Conservation (phyloP, 306 rosid species). For the Vigna angularis region DNA sequence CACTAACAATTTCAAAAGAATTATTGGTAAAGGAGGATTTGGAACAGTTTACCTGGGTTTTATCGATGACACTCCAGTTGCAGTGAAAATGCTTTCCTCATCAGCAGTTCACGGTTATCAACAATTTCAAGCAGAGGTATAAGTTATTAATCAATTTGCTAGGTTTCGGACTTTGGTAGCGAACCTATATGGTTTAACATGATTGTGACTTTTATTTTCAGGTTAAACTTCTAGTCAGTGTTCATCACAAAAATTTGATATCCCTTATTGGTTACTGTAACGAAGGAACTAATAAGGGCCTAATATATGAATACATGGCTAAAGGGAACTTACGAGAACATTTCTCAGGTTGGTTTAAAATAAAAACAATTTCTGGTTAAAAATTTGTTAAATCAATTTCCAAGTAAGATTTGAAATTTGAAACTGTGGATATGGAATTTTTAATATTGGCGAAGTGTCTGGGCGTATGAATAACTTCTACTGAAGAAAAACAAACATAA, state of each 20-base stretch:
- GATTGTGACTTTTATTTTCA: not conserved
- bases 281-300: slow-evolving; percentile 37
- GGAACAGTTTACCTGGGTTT: slow-evolving; percentile 44
- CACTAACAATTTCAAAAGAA: slow-evolving; percentile 52
- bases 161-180: not conserved
- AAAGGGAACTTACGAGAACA: slow-evolving; percentile 40
- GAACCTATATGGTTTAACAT: too few relatives aligned
- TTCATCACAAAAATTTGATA: slow-evolving; percentile 50
- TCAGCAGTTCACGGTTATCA: slow-evolving; percentile 55
- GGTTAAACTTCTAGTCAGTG: slow-evolving; percentile 45
- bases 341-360: slow-evolving; percentile 44
- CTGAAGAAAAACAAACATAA: too few relatives aligned
- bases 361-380: not conserved
- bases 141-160: not conserved
- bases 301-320: slow-evolving; percentile 51
- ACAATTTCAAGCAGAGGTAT: slow-evolving; percentile 63
- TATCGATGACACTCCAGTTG: slow-evolving; percentile 51
- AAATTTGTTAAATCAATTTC: not conserved
- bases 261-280: slow-evolving; percentile 49
- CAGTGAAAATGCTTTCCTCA: slow-evolving; percentile 61
- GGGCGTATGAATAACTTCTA: too few relatives aligned
- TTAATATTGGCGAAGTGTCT: too few relatives aligned
- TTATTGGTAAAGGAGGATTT: not conserved
- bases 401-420: not conserved
- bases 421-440: not conserved